A percentile compares a stretch with the other conserved stretches of the same genome.
phyloP scores from a whole-genome alignment of 1,284 basidiomycete genomes.

The Austroboletus niveus region DNA sequence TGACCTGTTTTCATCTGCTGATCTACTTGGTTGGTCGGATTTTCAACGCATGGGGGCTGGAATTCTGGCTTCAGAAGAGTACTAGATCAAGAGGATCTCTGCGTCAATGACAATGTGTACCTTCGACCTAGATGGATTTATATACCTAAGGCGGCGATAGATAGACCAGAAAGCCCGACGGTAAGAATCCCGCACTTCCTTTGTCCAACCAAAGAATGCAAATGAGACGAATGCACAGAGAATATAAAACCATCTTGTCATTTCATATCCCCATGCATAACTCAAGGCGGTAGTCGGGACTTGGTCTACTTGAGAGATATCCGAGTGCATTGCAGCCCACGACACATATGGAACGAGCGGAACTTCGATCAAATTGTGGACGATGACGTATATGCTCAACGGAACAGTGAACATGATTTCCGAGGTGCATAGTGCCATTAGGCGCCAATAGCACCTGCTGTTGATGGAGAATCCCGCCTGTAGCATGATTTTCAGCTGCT shows the following conservation, averaged over 20 bases:
- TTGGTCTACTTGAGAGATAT: conserved; percentile 33
- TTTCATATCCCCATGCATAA: conserved; percentile 4
- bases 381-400: conserved; percentile 40
- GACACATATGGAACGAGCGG: conserved; percentile 30
- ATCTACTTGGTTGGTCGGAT: neutral
- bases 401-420: conserved; percentile 53
- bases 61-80: neutral
- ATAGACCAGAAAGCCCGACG: conserved; percentile 11
- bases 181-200: conserved; percentile 38
- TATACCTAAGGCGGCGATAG: conserved; percentile 4
- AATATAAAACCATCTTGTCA: conserved; percentile 31
- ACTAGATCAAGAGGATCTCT: neutral
- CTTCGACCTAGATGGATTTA: neutral
- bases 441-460: conserved; percentile 52
- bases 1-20: neutral
- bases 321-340: conserved; percentile 38
- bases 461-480: conserved; percentile 30
- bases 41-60: neutral
- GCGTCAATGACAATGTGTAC: neutral
- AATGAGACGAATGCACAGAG: conserved; percentile 40
- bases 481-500: conserved; percentile 1
- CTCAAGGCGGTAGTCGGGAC: conserved; percentile 22
- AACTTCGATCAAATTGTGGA: conserved; percentile 26
- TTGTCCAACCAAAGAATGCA: conserved; percentile 42
- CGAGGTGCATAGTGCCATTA: conserved; percentile 53